Conservation (phyloP, 495 filamentous ascomycete genomes). For the Penicillium silybi region DNA sequence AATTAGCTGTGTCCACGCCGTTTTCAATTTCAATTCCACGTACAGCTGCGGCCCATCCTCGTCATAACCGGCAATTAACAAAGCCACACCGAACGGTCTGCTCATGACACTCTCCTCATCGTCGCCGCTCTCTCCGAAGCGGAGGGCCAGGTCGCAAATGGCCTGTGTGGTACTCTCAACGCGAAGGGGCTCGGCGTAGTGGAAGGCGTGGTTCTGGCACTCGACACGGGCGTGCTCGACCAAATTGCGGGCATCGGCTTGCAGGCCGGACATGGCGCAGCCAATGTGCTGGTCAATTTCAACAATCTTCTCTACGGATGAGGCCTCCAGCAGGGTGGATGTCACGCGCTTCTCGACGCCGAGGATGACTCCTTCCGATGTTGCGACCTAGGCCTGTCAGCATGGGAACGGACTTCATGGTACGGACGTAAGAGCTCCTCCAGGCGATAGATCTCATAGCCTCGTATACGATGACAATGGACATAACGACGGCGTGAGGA, state of each 20-base stretch:
- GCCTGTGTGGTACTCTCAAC: slow-evolving; percentile 98
- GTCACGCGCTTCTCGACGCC: slow-evolving; percentile 99
- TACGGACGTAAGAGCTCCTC: neutral
- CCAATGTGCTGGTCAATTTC: slow-evolving; percentile 98
- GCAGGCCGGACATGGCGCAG: slow-evolving; percentile 95
- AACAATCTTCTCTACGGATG: slow-evolving; percentile 98
- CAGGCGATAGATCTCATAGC: neutral
- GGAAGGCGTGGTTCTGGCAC: slow-evolving; percentile 91
- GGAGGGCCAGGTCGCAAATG: slow-evolving; percentile 92
- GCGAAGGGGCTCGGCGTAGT: slow-evolving; percentile 89
- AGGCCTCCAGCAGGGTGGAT: slow-evolving; percentile 91
- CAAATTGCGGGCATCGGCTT: slow-evolving; percentile 94
- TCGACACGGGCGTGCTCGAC: slow-evolving; percentile 98
- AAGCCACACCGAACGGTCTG: slow-evolving; percentile 91
- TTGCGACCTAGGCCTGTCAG: slow-evolving; percentile 64
- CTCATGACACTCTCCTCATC: slow-evolving; percentile 99
- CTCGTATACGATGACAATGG: neutral
- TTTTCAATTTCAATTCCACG: slow-evolving; percentile 19
- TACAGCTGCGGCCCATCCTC: slow-evolving; percentile 93
- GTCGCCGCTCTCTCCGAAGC: slow-evolving; percentile 96
- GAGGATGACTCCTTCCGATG: slow-evolving; percentile 86
- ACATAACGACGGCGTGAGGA: slow-evolving; percentile 3
- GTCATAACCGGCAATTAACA: slow-evolving; percentile 94
- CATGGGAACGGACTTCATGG: slow-evolving; percentile 1
- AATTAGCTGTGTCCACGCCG: neutral